Conservation (phyloP, 768 basidiomycete genomes). For the Lactarius tabidus region DNA sequence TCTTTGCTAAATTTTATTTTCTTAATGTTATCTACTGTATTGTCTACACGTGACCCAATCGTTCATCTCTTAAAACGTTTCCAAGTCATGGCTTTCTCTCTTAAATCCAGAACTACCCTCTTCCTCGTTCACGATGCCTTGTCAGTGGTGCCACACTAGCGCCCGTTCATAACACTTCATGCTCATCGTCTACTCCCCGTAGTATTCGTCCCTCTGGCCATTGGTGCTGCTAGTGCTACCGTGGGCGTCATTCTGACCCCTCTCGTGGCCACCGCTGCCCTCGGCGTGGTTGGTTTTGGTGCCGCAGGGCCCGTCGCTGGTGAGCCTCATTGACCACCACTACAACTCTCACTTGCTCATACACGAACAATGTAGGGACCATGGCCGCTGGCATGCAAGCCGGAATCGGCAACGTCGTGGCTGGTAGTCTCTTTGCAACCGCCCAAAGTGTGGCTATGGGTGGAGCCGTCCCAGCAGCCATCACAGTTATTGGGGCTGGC, state of each 20-base stretch:
- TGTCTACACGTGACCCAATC: too few species aligned
- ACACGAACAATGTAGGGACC: neutral
- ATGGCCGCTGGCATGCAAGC: constrained; percentile 7
- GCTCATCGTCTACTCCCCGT: neutral
- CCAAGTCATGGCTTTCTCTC: too few species aligned
- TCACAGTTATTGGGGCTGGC: neutral
- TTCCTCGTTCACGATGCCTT: neutral
- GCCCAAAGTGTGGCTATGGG: constrained; percentile 14
- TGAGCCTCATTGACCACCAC: neutral
- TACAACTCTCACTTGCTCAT: too few species aligned
- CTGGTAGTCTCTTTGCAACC: neutral
- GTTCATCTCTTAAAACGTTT: too few species aligned
- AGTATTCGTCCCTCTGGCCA: neutral
- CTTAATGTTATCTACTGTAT: too few species aligned
- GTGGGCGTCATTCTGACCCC: neutral
- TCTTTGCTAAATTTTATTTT: too few species aligned
- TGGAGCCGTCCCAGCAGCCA: neutral
- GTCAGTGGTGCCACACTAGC: neutral
- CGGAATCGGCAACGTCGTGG: neutral
- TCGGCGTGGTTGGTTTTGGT: constrained; percentile 2
- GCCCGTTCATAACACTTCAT: neutral
- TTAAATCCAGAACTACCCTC: neutral
- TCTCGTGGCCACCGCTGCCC: neutral
- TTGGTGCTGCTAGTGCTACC: neutral
- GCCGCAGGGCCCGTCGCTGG: constrained; percentile 14